Evolutionary conservation across 768 basidiomycete genomes (phyloP), one percentile per base, ranked within the genome.

Genomic region (Boletales sp.): DNA sequence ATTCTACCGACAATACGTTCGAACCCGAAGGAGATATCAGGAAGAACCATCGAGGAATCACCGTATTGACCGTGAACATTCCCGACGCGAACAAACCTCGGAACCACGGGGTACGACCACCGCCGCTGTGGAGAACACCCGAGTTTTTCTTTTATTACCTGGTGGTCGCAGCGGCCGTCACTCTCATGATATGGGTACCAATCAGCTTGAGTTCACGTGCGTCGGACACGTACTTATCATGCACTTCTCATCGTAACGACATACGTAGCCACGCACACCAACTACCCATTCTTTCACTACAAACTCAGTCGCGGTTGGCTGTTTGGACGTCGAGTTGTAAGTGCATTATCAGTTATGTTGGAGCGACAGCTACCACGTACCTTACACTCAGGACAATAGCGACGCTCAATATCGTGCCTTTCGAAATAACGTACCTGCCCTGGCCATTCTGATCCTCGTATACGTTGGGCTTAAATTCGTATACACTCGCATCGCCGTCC

Each of bases 321-420:
- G 17, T 81, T 84, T 55, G 87, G 84, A 35, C 82, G 90, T 30
- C 66, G 74, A 64, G 78, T 94, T 12, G 94, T 95, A 61, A 70
- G 88, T 75, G 6, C 40, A 15, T 49, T 30, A 33, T 2, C 14
- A 19, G 12, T 48, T 25, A 30, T 21, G 33, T 34, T 38, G n/a
- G 41, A 18, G 21, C 19, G 8, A 42, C 15, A 36, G 10, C 42
- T 31, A 38, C 39, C 21, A 34, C 41, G 9, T 25, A 37, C 44
- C 28, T 2, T 32, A n/a, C 34, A 42, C 33, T 10, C 55, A 97
- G 95, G 96, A 99, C 68, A 90, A 87, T 62, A 92, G 90, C 55
- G 96, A 98, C 61, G 72, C 77, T 0, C 96, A 98, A 72, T 97
- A 94, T 64, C 86, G 87, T 21, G 79, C 83, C 4, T 96, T 99